Conservation (phyloP, 106 monocot species). For the Acorus gramineus region DNA sequence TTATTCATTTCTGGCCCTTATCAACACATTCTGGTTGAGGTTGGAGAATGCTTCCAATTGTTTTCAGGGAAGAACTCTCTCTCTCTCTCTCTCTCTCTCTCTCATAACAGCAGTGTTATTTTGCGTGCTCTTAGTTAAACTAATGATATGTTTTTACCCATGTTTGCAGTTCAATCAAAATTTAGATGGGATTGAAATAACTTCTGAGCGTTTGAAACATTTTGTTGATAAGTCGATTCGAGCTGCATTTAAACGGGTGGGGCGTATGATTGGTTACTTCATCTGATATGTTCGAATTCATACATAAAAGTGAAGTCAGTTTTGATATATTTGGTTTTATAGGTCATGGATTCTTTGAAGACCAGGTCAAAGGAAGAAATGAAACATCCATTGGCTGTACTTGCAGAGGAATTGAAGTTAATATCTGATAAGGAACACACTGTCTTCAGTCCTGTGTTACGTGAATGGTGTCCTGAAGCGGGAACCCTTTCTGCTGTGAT, state of each 20-base stretch:
- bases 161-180: neutral
- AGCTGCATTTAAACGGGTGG: conserved; percentile 46
- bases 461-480: conserved; percentile 33
- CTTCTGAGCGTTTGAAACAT: conserved; percentile 26
- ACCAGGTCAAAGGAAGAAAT: conserved; percentile 17
- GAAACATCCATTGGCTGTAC: conserved; percentile 33
- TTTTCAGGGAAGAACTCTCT: too few species aligned
- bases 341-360: conserved; percentile 30
- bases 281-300: too few species aligned
- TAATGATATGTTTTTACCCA: too few species aligned
- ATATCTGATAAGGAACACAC: conserved; percentile 44
- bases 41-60: too few species aligned
- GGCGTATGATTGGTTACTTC: neutral
- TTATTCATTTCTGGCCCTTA: too few species aligned
- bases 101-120: too few species aligned
- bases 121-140: too few species aligned
- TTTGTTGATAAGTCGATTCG: conserved; percentile 46
- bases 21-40: too few species aligned
- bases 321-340: neutral
- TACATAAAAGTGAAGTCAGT: too few species aligned
- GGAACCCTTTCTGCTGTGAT: conserved; percentile 33
- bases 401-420: conserved; percentile 48
- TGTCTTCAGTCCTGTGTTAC: conserved; percentile 38
- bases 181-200: neutral
- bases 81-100: too few species aligned